phyloP scores from a whole-genome alignment of 2,329 filamentous ascomycete genomes.

The Fusarium graminum region DNA sequence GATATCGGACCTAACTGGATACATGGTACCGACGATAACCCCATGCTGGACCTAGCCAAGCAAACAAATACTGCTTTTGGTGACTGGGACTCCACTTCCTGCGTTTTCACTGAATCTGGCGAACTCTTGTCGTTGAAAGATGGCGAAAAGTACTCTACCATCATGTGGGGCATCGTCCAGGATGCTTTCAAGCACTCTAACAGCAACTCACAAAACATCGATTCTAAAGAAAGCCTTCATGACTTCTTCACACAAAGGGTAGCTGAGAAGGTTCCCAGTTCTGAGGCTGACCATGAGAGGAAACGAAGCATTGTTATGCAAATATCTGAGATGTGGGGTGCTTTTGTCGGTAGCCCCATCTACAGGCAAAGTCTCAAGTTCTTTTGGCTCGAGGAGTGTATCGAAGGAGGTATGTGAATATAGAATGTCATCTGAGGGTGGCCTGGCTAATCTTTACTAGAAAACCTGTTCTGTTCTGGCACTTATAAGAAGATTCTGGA shows the following conservation, averaged over 20 bases:
- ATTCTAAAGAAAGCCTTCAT: constrained; percentile 61
- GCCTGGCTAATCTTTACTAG: constrained; percentile 51
- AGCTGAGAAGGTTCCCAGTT: constrained; percentile 60
- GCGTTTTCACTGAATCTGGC: constrained; percentile 70
- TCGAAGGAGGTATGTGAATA: constrained; percentile 71
- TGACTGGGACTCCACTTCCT: constrained; percentile 65
- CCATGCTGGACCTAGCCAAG: constrained; percentile 75
- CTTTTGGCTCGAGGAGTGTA: constrained; percentile 83
- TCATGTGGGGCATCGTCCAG: constrained; percentile 77
- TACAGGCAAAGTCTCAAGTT: constrained; percentile 77
- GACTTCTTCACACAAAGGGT: constrained; percentile 67
- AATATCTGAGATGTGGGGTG: constrained; percentile 75
- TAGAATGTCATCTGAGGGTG: not conserved
- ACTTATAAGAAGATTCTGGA: constrained; percentile 72
- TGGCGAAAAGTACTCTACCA: constrained; percentile 61
- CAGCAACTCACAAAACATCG: constrained; percentile 63
- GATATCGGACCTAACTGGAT: constrained; percentile 84
- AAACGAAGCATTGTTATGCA: constrained; percentile 62
- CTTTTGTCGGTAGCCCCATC: constrained; percentile 76
- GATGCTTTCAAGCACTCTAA: constrained; percentile 77
- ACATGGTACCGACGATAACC: constrained; percentile 78
- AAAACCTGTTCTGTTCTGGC: constrained; percentile 71
- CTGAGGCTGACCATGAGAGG: constrained; percentile 56
- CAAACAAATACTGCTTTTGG: constrained; percentile 67
- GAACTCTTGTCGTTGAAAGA: constrained; percentile 61